phyloP scores from a whole-genome alignment of 208 protist genomes.

The Trypanosoma cruzi region DNA sequence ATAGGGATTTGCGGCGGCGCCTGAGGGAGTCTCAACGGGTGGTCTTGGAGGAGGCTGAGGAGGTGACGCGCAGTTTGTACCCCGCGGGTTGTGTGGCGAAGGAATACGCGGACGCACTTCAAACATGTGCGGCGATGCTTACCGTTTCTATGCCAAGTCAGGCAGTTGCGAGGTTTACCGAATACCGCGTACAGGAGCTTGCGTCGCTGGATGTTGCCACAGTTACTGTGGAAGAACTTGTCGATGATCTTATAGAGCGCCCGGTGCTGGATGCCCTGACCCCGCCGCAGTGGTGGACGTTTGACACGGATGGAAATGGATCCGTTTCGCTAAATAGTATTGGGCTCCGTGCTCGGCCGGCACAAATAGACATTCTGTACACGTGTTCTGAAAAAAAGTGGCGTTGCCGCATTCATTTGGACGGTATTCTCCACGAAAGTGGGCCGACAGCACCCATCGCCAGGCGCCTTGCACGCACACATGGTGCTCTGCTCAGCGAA shows the following conservation, averaged over 20 bases:
- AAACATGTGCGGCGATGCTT: slow-evolving; percentile 73
- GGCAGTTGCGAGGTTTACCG: slow-evolving; percentile 33
- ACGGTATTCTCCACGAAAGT: slow-evolving; percentile 24
- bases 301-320: not conserved
- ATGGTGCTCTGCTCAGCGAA: slow-evolving; percentile 65
- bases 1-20: slow-evolving; percentile 27
- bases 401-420: slow-evolving; percentile 48
- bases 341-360: slow-evolving; percentile 40
- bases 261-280: slow-evolving; percentile 54
- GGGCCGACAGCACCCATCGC: slow-evolving; percentile 53
- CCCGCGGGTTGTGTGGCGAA: slow-evolving; percentile 62
- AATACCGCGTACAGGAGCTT: slow-evolving; percentile 36
- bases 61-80: slow-evolving; percentile 67
- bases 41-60: slow-evolving; percentile 46
- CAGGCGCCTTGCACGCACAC: slow-evolving; percentile 49
- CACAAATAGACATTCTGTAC: slow-evolving; percentile 68
- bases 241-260: slow-evolving; percentile 38
- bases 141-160: slow-evolving; percentile 49
- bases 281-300: slow-evolving; percentile 64
- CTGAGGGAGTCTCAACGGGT: slow-evolving; percentile 26
- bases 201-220: slow-evolving; percentile 16
- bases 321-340: slow-evolving; percentile 26
- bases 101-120: slow-evolving; percentile 65
- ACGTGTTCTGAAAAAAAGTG: slow-evolving; percentile 21
- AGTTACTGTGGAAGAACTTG: slow-evolving; percentile 49